These are phyloP conservation scores for Henckelia pumila DNA, from an alignment of 257 asterid genomes.

Conservation along the genomic window DNA sequence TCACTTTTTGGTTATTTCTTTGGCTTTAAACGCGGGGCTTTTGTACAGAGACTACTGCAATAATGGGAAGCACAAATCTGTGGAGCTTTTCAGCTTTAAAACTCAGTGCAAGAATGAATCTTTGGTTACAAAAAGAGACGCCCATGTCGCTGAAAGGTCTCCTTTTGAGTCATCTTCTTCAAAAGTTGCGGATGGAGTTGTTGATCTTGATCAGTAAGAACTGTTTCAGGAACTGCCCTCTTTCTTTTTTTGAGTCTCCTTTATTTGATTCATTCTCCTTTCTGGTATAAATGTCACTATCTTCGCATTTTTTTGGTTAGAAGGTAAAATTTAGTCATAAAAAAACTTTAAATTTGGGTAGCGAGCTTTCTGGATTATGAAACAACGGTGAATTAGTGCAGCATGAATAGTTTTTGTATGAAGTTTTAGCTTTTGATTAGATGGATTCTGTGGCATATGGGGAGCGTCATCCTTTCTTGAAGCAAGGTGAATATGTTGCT, in stretches of 20 bases:
- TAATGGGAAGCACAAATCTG: constrained; percentile 32
- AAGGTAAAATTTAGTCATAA: too few relatives aligned
- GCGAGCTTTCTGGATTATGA: background rate
- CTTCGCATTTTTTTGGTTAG: too few relatives aligned
- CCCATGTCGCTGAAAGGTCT: constrained; percentile 32
- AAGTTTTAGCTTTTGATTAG: too few relatives aligned
- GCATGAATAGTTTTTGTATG: background rate
- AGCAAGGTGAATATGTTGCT: background rate
- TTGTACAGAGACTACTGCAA: constrained; percentile 48
- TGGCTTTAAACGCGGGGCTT: constrained; percentile 52
- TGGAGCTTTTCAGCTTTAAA: constrained; percentile 35
- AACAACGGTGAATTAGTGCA: background rate
- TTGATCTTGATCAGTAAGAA: constrained; percentile 87
- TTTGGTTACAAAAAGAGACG: constrained; percentile 29
- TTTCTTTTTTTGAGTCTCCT: background rate
- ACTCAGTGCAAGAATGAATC: constrained; percentile 37
- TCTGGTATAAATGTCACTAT: background rate
- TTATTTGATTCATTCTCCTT: background rate
- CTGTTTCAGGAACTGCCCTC: background rate
- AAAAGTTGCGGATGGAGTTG: constrained; percentile 32
- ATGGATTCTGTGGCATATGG: background rate
- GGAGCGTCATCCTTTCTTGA: background rate
- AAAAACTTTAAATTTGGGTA: background rate
- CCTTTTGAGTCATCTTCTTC: constrained; percentile 31
- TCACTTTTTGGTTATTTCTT: constrained; percentile 49